A percentile compares a stretch with the other conserved stretches of the same genome.
Conservation (phyloP, 306 rosid genomes). For the Prunus davidiana region DNA sequence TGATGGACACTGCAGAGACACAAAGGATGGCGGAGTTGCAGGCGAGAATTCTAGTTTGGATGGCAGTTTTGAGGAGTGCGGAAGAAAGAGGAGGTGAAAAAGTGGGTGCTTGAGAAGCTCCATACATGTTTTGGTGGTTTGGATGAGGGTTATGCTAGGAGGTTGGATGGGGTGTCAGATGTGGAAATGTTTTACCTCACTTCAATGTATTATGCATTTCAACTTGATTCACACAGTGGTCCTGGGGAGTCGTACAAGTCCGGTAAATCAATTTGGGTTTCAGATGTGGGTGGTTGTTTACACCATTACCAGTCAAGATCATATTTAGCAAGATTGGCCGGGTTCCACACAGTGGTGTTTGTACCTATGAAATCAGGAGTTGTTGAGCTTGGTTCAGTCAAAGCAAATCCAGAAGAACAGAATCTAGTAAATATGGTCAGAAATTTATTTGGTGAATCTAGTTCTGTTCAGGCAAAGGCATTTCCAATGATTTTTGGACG, state of each 20-base stretch:
- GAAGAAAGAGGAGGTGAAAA: constrained; percentile 49
- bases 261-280: constrained; percentile 61
- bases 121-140: constrained; percentile 49
- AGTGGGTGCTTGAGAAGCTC: constrained; percentile 68
- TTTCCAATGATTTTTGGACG: constrained; percentile 81
- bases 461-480: constrained; percentile 51
- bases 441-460: constrained; percentile 49
- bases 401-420: constrained; percentile 59
- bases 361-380: constrained; percentile 76
- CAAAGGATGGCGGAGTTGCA: constrained; percentile 29
- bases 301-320: constrained; percentile 61
- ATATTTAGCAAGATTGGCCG: constrained; percentile 54
- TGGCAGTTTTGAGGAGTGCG: constrained; percentile 30
- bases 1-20: constrained; percentile 63
- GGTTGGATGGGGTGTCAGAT: constrained; percentile 52
- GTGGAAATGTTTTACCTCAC: constrained; percentile 67
- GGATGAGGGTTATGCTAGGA: constrained; percentile 39
- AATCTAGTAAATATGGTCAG: constrained; percentile 48
- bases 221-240: constrained; percentile 48
- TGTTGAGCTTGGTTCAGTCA: constrained; percentile 69
- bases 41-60: constrained; percentile 20
- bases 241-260: constrained; percentile 62
- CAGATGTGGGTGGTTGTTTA: constrained; percentile 45
- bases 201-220: constrained; percentile 60
- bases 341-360: constrained; percentile 65